Evolutionary conservation across 495 filamentous ascomycete species (phyloP).

Genomic region (Venustampulla echinocandica): DNA sequence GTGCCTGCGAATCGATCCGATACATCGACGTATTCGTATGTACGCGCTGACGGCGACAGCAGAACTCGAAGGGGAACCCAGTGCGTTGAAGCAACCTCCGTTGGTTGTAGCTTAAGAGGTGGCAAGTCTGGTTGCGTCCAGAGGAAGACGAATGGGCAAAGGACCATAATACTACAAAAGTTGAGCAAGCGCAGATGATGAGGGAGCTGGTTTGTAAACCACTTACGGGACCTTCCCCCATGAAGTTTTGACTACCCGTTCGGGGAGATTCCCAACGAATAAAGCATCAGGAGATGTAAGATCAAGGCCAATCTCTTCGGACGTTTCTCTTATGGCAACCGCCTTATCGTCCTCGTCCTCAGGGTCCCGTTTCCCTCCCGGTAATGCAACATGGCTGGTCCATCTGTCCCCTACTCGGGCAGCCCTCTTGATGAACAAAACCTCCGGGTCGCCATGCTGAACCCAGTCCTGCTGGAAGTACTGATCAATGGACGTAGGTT

Average conservation of each 20-base stretch:
- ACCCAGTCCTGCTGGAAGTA: constrained; percentile 71
- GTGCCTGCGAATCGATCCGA: constrained; percentile 51
- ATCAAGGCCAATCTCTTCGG: constrained; percentile 65
- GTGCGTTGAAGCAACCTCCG: constrained; percentile 66
- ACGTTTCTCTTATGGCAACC: constrained; percentile 59
- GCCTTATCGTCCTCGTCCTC: constrained; percentile 57
- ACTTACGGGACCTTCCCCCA: constrained; percentile 64
- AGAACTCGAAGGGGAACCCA: constrained; percentile 67
- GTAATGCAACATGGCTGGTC: constrained; percentile 68
- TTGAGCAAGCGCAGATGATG: constrained; percentile 9
- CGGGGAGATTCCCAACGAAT: constrained; percentile 58
- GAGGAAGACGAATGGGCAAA: constrained; percentile 69
- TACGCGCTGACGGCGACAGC: constrained; percentile 52
- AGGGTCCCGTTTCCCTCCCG: constrained; percentile 64
- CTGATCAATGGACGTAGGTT: constrained; percentile 33
- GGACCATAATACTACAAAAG: constrained; percentile 58
- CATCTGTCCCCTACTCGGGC: constrained; percentile 63
- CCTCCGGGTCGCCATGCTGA: constrained; percentile 62
- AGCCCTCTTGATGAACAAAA: constrained; percentile 70
- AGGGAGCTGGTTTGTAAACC: constrained; percentile 9
- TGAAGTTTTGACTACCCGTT: constrained; percentile 61
- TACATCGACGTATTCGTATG: constrained; percentile 56
- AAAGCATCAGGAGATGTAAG: constrained; percentile 47
- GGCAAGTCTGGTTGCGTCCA: constrained; percentile 49
- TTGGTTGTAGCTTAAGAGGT: constrained; percentile 55